Conservation (phyloP, 768 basidiomycete genomes). For the Scleroderma bovista region DNA sequence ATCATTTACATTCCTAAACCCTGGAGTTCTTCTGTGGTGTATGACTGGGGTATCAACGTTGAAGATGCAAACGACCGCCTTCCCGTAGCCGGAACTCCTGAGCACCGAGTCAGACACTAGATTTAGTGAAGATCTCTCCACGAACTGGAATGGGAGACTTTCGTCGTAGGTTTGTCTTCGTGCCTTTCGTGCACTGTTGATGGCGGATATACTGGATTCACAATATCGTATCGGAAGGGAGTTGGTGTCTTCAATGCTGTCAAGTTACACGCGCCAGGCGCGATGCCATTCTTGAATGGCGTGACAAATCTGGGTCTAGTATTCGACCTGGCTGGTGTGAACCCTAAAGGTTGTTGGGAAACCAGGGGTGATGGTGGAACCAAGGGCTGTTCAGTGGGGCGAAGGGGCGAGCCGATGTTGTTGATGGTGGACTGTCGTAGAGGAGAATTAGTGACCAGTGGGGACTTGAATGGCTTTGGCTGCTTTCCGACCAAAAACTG, state of each 20-base stretch:
- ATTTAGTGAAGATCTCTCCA: neutral
- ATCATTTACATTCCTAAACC: constrained; percentile 47
- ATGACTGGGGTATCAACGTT: constrained; percentile 46
- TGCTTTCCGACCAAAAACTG: constrained; percentile 10
- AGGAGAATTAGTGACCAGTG: constrained; percentile 25
- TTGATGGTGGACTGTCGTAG: constrained; percentile 23
- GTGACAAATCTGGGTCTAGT: constrained; percentile 45
- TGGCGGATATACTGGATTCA: constrained; percentile 21
- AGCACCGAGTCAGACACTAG: neutral
- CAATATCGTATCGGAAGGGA: neutral
- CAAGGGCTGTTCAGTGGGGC: constrained; percentile 2
- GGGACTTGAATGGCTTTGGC: constrained; percentile 44
- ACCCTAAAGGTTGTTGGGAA: constrained; percentile 18
- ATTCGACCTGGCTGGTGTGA: constrained; percentile 25
- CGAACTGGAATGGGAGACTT: constrained; percentile 25
- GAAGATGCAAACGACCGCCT: constrained; percentile 45
- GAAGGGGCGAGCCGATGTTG: constrained; percentile 20
- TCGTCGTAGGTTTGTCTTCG: constrained; percentile 6
- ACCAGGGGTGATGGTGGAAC: constrained; percentile 22
- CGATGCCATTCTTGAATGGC: constrained; percentile 55
- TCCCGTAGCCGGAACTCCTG: constrained; percentile 28
- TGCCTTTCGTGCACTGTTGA: constrained; percentile 7
- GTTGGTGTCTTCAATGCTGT: neutral
- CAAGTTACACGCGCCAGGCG: constrained; percentile 31
- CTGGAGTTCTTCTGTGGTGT: constrained; percentile 39